A percentile compares a stretch with the other conserved stretches of the same genome.
These are phyloP conservation scores for Barbarea vulgaris DNA, from an alignment of 345 rosid species.

Conservation along the genomic window DNA sequence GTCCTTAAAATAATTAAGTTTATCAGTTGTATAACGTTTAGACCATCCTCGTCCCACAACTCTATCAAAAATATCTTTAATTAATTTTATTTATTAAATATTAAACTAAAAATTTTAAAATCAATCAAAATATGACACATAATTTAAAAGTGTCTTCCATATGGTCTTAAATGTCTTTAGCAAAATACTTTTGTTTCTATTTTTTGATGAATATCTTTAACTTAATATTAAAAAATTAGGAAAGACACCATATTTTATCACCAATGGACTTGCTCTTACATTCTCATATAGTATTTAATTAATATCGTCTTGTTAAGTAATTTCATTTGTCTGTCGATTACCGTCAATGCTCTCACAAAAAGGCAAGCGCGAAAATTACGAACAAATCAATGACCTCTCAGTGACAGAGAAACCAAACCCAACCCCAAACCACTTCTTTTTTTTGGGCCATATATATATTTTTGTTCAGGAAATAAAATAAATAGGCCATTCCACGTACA, in stretches of 20 bases:
- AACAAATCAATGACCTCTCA: slow-evolving; percentile 35
- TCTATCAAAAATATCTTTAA: no score
- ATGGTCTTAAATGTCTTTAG: no score
- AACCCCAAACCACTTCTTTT: neutral
- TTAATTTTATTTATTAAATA: no score
- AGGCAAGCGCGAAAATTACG: slow-evolving; percentile 18
- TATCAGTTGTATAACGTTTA: slow-evolving; percentile 15
- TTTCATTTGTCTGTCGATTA: neutral
- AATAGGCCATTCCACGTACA: neutral
- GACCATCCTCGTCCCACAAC: no score
- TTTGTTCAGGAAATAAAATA: neutral
- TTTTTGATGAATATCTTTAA: no score
- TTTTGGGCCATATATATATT: neutral
- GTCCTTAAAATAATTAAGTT: neutral
- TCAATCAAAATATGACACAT: no score
- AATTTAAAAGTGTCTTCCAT: no score
- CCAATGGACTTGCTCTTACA: no score
- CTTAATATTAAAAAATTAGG: no score
- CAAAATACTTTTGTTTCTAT: no score
- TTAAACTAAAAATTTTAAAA: no score
- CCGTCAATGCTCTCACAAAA: slow-evolving; percentile 27
- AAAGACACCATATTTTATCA: no score
- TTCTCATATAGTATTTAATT: neutral
- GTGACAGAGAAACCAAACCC: slow-evolving; percentile 30
- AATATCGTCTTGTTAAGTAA: neutral